phyloP scores from a whole-genome alignment of 805 yeast species.

The Kuraishia hungarica region DNA sequence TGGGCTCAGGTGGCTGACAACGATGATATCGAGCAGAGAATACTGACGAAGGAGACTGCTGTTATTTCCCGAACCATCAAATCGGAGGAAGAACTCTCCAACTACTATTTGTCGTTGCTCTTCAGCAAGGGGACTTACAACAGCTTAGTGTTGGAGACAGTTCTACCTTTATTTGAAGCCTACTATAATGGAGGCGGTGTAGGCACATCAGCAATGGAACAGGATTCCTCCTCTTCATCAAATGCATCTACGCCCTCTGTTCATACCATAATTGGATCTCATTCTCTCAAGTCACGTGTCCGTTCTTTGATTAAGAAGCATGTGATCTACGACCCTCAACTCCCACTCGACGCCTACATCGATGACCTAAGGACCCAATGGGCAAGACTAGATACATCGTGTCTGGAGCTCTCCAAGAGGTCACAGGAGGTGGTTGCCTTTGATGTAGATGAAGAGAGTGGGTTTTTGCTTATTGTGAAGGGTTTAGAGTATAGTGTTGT shows the following conservation, averaged over 20 bases:
- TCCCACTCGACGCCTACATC: constrained; percentile 13
- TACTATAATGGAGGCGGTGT: constrained; percentile 23
- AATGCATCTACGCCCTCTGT: not conserved
- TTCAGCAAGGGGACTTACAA: constrained; percentile 44
- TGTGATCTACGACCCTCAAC: not conserved
- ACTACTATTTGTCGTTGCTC: constrained; percentile 34
- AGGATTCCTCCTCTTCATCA: not conserved
- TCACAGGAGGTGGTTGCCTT: constrained; percentile 53
- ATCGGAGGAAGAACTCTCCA: constrained; percentile 14
- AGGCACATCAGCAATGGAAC: not conserved
- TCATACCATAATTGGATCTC: not conserved
- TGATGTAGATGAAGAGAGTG: constrained; percentile 24
- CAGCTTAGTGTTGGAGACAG: constrained; percentile 38
- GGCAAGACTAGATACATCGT: constrained; percentile 60
- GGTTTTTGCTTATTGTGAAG: constrained; percentile 24
- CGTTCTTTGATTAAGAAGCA: not conserved
- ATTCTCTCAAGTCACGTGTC: not conserved
- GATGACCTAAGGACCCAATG: constrained; percentile 43
- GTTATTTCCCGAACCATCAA: constrained; percentile 1
- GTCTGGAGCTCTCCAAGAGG: constrained; percentile 59
- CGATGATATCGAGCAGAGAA: constrained; percentile 3
- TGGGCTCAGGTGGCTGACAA: constrained; percentile 11
- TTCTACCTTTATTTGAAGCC: constrained; percentile 39
- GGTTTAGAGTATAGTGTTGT: constrained; percentile 24
- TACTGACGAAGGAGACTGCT: constrained; percentile 6